Evolutionary conservation across 1,139 yeast genomes (phyloP).

Genomic region (Debaryomycetaceae sp.): DNA sequence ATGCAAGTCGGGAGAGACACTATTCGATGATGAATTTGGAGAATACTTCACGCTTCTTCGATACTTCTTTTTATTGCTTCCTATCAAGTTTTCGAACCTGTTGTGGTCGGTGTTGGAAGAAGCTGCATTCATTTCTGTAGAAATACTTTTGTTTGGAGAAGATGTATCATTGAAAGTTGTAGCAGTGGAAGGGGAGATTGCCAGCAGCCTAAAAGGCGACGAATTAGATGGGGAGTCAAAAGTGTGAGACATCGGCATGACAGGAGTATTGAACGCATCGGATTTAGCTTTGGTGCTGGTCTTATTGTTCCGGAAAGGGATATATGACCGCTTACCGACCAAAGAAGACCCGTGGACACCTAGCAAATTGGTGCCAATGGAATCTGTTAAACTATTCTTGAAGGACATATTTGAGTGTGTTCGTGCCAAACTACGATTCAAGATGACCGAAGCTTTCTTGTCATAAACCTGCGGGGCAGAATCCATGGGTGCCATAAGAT

Average conservation of each 20-base stretch:
- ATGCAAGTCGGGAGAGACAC: conserved; percentile 7
- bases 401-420: conserved; percentile 76
- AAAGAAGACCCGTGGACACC: conserved; percentile 16
- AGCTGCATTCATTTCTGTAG: conserved; percentile 1
- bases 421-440: conserved; percentile 71
- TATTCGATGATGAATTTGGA: conserved; percentile 7
- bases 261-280: conserved; percentile 22
- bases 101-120: conserved; percentile 5
- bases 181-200: conserved; percentile 4
- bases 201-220: conserved; percentile 4
- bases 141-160: conserved; percentile 3
- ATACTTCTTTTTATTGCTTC: conserved; percentile 25
- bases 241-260: conserved; percentile 19
- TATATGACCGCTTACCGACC: conserved; percentile 33
- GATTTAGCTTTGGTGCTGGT: conserved; percentile 14
- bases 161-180: not conserved
- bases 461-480: conserved; percentile 79
- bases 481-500: conserved; percentile 51
- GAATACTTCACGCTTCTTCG: conserved; percentile 16
- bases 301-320: conserved; percentile 42
- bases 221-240: conserved; percentile 14
- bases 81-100: conserved; percentile 28
- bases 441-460: conserved; percentile 71
- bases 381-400: conserved; percentile 68
- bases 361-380: conserved; percentile 35